A percentile compares a stretch with the other conserved stretches of the same genome.
phyloP scores from a whole-genome alignment of 345 rosid species.

The Eucalyptus polyanthemos region DNA sequence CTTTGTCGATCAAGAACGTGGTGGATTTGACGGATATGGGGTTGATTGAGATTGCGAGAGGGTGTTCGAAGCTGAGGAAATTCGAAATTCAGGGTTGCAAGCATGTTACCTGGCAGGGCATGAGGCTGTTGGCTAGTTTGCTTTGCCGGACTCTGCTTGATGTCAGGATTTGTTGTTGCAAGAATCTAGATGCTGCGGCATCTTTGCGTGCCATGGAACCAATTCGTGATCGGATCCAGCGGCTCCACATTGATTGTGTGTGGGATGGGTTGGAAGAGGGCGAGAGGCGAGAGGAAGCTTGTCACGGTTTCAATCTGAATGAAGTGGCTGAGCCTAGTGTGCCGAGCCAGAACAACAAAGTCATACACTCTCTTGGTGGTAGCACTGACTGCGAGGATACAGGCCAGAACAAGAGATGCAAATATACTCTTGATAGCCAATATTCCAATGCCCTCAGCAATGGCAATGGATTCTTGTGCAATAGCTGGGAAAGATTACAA shows the following conservation, averaged over 20 bases:
- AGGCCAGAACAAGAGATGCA: slow-evolving; percentile 32
- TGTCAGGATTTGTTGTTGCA: slow-evolving; percentile 62
- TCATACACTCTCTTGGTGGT: not conserved
- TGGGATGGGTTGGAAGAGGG: slow-evolving; percentile 42
- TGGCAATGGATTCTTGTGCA: slow-evolving; percentile 20
- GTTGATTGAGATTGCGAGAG: slow-evolving; percentile 66
- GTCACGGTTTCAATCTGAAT: slow-evolving; percentile 6
- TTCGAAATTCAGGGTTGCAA: slow-evolving; percentile 85
- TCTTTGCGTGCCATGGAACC: slow-evolving; percentile 64
- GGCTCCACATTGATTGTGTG: slow-evolving; percentile 73
- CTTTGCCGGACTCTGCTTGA: slow-evolving; percentile 35
- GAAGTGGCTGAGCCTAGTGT: not conserved
- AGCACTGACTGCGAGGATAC: slow-evolving; percentile 1
- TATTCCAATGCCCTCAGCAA: not conserved
- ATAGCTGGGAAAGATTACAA: slow-evolving; percentile 59
- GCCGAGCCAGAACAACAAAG: not conserved
- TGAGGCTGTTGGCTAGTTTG: slow-evolving; percentile 50
- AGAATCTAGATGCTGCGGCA: slow-evolving; percentile 36
- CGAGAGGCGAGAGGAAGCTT: not conserved
- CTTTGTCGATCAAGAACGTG: slow-evolving; percentile 50
- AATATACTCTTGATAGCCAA: slow-evolving; percentile 9
- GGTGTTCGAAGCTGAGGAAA: slow-evolving; percentile 43
- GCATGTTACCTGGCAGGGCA: slow-evolving; percentile 53
- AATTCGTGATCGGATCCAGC: slow-evolving; percentile 36
- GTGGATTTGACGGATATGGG: slow-evolving; percentile 76